Base-by-base conservation (phyloP, 192 early-diverging fungal genomes). In the Backusella liffmaniae region DNA sequence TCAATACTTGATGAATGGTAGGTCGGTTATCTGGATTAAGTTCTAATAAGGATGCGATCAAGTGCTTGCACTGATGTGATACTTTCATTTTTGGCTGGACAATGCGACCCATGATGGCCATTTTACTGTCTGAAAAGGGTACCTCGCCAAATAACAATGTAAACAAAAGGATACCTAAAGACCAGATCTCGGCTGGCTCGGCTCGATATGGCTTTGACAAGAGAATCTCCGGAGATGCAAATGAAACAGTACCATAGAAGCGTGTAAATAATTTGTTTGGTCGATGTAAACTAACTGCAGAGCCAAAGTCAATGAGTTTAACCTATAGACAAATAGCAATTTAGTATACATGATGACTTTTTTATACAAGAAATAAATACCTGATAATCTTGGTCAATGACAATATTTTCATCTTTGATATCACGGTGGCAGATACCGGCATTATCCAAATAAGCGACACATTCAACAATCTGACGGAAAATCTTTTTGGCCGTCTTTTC, bases 331-430 rank as follows among this genome's bases (percentile, higher is more conserved):
- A 59, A 0, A 23, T 59, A 23, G 10, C 8, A 3, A 26, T 23
- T 59, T 23, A 59, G 23, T 59, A 59, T 12, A 23, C 9, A 3
- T 59, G 9, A 23, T 23, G 16, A 5, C 9, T 59, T 59, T 12
- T 59, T 59, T 59, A 23, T 59, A 59, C 10, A 59, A 59, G 7
- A 59, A 59, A 9, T 8, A 59, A 59, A 36, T 73, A 84, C 80
- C 51, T 74, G 46, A 62, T 78, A 84, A 56, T 83, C 70, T 35
- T 49, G 56, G 41, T 84, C 84, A 73, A 80, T 78, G 23, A 82
- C 76, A 68, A 88, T 86, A 62, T 91, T 92, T 53, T 93, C 92
- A 77, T 94, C 94, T 84, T 94, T 95, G 75, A 95, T 89, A 73
- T 94, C 92, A 21, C 92, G 88, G 77, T 96, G 94, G 30, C 93